phyloP scores from a whole-genome alignment of 352 stramenopile species.

The Thraustochytrium sp. region DNA sequence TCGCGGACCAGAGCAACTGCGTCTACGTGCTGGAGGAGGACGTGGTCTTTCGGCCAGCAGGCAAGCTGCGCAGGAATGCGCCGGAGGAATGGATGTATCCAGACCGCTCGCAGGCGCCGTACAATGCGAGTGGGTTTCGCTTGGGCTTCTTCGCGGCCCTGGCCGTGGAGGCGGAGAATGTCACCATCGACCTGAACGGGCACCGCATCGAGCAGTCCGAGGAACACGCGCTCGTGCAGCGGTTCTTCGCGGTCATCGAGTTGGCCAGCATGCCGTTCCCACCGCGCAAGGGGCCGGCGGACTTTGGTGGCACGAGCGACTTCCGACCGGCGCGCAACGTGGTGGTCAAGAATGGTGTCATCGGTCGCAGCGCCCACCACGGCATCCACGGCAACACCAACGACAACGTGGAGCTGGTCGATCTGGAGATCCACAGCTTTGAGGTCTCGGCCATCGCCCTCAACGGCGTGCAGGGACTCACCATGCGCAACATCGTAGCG shows the following conservation, averaged over 20 bases:
- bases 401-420: background rate
- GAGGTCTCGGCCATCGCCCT: slow-evolving; percentile 23
- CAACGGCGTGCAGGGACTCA: background rate
- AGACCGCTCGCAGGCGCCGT: background rate
- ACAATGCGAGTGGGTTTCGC: background rate
- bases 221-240: slow-evolving; percentile 25
- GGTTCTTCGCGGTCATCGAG: slow-evolving; percentile 24
- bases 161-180: background rate
- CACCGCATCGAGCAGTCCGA: background rate
- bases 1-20: background rate
- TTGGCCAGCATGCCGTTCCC: slow-evolving; percentile 17
- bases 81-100: slow-evolving; percentile 30
- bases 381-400: slow-evolving; percentile 40
- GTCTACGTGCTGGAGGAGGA: background rate
- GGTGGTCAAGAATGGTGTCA: background rate
- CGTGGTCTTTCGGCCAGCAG: slow-evolving; percentile 7
- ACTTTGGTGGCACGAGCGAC: background rate
- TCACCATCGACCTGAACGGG: slow-evolving; percentile 25
- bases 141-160: slow-evolving; percentile 26
- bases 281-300: background rate
- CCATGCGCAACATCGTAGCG: background rate
- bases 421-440: slow-evolving; percentile 27
- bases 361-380: slow-evolving; percentile 4
- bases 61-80: background rate
- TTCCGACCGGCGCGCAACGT: background rate